Base-by-base conservation (phyloP, 2,329 filamentous ascomycete genomes). In the Thermomyces lanuginosus region DNA sequence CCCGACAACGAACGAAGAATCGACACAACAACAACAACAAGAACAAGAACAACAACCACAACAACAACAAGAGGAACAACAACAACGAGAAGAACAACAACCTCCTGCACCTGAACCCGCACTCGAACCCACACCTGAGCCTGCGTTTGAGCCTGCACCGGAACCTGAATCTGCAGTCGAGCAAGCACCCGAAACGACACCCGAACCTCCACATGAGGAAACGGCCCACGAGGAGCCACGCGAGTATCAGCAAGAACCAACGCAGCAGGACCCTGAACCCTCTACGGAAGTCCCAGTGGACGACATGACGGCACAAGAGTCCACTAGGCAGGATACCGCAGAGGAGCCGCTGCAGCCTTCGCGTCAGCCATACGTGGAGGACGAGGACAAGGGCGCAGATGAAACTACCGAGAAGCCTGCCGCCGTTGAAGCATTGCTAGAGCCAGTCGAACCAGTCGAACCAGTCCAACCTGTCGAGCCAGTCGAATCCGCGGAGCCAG, bases 321-420 rank as follows among this genome's bases (percentile, higher is more conserved):
- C 22, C 22, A 15, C 16, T 13, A 16, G 16, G 14, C 22, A 24
- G 16, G 22, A 24, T 5, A 24, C 22, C n/a, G 8, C 22, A 14
- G 11, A 14, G 10, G n/a, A 13, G 6, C 11, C 22, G 5, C 22
- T 29, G 29, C 18, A 28, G 20, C 20, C 28, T 13, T 24, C 28
- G n/a, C 31, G 28, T 24, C 24, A 27, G 27, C 22, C 30, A 16
- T 8, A 19, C 14, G 19, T 29, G 8, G 27, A 32, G 24, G 27
- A 32, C 23, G 22, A 24, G 9, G 27, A 31, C 18, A 8, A 28
- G 6, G 16, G 13, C 19, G 5, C 10, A 28, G 25, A 21, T 16
- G 21, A 24, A 11, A 20, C 12, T 2, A 3, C 11, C 26, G 8
- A 21, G 8, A 14, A 17, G 8, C 12, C 16, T 16, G 26, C 6